Base-by-base conservation (phyloP, 2,329 filamentous ascomycete species). In the Colletotrichum salicis region DNA sequence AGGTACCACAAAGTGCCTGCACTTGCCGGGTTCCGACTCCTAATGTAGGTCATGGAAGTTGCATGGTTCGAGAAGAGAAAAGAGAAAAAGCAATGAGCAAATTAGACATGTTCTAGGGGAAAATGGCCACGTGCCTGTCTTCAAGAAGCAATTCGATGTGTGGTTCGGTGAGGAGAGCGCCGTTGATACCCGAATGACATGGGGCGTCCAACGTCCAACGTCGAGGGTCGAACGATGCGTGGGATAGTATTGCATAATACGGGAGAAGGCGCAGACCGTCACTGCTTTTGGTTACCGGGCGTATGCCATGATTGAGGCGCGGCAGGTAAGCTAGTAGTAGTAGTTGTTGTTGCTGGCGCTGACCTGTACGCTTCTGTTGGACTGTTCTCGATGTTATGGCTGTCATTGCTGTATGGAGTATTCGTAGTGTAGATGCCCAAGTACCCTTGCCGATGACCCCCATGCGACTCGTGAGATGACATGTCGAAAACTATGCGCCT, bases 121-220 rank as follows among this genome's bases (percentile, higher is more conserved):
- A 22, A 15, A 45, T 31, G 27, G 31, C 48, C 67, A 70, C 56
- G 67, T 70, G 67, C 67, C 41, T 33, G 10, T 22, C 31, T 56
- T 33, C 41, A 64, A 60, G 56, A 66, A 60, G 61, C 48, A 48
- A 62, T 52, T 27, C 45, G n/a, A 35, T 35, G 29, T 52, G 12
- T 35, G 2, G 45, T 52, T 52, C 45, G 41, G 59, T 24, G 29
- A 51, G 27, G 5, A 35, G 19, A 33, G 12, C 59, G 27, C 59
- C 41, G 29, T 51, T 15, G 27, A 35, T 51, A 51, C 41, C 59
- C 19, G 41, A 62, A 62, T 15, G 41, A 61, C 27, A 13, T 22
- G 58, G 8, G 41, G 41, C 41, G 41, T 48, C 41, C 41, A 48
- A 48, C 41, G 41, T 48, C 41, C 41, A 48, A 48, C 19, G 41